These are phyloP conservation scores for Suhomyces canberraensis DNA, from an alignment of 805 yeast species.

Conservation along the genomic window DNA sequence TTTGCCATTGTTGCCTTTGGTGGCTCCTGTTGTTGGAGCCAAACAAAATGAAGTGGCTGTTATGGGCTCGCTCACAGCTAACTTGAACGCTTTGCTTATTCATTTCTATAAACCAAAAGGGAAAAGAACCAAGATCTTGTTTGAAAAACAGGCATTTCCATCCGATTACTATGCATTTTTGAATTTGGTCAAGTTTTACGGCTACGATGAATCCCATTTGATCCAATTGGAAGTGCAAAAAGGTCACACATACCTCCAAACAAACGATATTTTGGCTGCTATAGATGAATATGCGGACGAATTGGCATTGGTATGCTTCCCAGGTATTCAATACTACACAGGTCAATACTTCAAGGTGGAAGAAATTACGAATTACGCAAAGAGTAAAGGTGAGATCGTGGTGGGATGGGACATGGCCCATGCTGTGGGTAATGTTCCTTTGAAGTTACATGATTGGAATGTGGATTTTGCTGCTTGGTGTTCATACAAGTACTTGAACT, in stretches of 20 bases:
- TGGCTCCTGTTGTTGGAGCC: slow-evolving; percentile 80
- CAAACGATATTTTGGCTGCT: slow-evolving; percentile 56
- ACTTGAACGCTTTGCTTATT: slow-evolving; percentile 69
- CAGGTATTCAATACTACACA: slow-evolving; percentile 90
- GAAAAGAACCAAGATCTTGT: slow-evolving; percentile 62
- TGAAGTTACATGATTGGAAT: slow-evolving; percentile 79
- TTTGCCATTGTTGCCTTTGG: slow-evolving; percentile 62
- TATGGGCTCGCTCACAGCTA: slow-evolving; percentile 83
- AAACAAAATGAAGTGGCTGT: slow-evolving; percentile 72
- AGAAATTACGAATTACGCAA: slow-evolving; percentile 63
- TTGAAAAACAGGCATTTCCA: slow-evolving; percentile 88
- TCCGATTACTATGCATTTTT: slow-evolving; percentile 85
- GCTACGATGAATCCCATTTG: slow-evolving; percentile 48
- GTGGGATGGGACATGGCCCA: slow-evolving; percentile 97
- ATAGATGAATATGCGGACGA: slow-evolving; percentile 57
- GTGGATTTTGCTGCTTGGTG: slow-evolving; percentile 97
- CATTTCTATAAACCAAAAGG: slow-evolving; percentile 72
- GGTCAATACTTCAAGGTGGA: slow-evolving; percentile 83
- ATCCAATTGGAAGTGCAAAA: slow-evolving; percentile 61
- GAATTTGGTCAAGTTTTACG: slow-evolving; percentile 65
- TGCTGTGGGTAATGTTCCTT: slow-evolving; percentile 82
- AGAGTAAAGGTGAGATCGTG: slow-evolving; percentile 42
- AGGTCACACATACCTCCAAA: slow-evolving; percentile 55
- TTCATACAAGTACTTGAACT: slow-evolving; percentile 82
- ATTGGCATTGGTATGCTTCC: slow-evolving; percentile 71